Conservation (phyloP, 2,329 filamentous ascomycete genomes). For the Dactylellina parvicollis region DNA sequence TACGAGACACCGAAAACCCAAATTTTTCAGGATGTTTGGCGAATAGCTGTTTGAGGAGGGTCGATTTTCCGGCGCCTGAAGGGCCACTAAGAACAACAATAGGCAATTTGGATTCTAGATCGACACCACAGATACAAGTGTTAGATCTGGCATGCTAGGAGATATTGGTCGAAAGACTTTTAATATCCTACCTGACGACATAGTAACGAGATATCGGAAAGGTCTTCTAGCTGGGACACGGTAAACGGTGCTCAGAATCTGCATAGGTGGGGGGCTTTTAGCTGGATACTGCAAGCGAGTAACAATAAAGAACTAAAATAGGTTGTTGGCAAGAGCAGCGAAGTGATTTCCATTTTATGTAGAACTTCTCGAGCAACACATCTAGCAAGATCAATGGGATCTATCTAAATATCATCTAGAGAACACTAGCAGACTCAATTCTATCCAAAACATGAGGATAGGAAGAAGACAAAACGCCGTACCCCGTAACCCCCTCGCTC, state of each 20-base stretch:
- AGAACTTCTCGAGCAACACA: no score
- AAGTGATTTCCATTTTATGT: no score
- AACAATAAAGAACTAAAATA: no score
- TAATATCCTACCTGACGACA: constrained; percentile 28
- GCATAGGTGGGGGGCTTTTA: no score
- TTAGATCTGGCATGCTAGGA: constrained; percentile 1
- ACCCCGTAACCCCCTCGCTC: constrained; percentile 7
- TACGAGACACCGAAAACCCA: constrained; percentile 66
- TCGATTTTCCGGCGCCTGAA: constrained; percentile 82
- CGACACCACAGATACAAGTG: background rate
- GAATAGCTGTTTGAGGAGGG: constrained; percentile 78
- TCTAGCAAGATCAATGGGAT: no score
- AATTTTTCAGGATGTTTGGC: constrained; percentile 74
- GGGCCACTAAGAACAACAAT: constrained; percentile 79
- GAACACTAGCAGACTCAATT: no score
- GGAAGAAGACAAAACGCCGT: no score
- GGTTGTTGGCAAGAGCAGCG: no score
- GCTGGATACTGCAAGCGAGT: no score
- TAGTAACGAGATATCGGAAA: constrained; percentile 10
- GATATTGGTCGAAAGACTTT: background rate
- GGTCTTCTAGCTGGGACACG: background rate
- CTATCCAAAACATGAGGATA: no score
- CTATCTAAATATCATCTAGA: no score
- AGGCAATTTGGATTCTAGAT: constrained; percentile 49
- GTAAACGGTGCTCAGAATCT: background rate